Evolutionary conservation across 2,329 filamentous ascomycete species (phyloP).

Genomic region (Diaporthe ampelina): DNA sequence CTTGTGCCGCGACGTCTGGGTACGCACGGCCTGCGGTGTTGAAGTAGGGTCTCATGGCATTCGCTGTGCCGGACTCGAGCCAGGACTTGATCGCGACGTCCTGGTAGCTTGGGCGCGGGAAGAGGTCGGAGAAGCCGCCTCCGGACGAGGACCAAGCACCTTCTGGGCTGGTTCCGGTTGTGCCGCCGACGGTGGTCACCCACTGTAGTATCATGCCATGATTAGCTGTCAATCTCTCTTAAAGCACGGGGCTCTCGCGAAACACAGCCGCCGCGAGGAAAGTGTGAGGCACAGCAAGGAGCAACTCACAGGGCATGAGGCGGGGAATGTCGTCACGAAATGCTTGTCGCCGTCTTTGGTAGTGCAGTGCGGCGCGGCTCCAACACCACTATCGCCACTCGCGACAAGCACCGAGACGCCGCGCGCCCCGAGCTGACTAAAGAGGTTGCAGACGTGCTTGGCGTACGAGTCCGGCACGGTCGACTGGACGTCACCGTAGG

Average conservation of each 20-base stretch:
- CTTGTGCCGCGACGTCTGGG: slow-evolving; percentile 54
- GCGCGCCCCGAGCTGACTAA: slow-evolving; percentile 74
- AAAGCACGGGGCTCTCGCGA: no score
- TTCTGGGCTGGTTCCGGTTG: slow-evolving; percentile 65
- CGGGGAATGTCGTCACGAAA: slow-evolving; percentile 59
- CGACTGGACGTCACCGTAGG: slow-evolving; percentile 76
- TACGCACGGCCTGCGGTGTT: slow-evolving; percentile 48
- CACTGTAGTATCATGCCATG: slow-evolving; percentile 69
- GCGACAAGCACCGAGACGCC: slow-evolving; percentile 76
- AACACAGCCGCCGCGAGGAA: background rate
- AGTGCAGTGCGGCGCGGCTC: slow-evolving; percentile 44
- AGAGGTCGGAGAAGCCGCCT: slow-evolving; percentile 65
- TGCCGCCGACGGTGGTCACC: slow-evolving; percentile 62
- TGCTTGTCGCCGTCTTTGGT: slow-evolving; percentile 45
- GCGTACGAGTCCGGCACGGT: slow-evolving; percentile 70
- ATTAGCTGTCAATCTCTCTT: background rate
- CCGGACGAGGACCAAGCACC: slow-evolving; percentile 65
- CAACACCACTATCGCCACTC: slow-evolving; percentile 68
- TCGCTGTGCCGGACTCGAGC: slow-evolving; percentile 30
- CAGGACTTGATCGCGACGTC: slow-evolving; percentile 48
- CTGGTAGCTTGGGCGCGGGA: slow-evolving; percentile 59
- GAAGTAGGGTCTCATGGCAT: slow-evolving; percentile 50
- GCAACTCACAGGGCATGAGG: slow-evolving; percentile 59
- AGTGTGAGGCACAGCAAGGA: background rate
- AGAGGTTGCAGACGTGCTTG: slow-evolving; percentile 65